These are phyloP conservation scores for Cercospora zeina DNA, from an alignment of 2,329 filamentous ascomycete species.

Conservation along the genomic window DNA sequence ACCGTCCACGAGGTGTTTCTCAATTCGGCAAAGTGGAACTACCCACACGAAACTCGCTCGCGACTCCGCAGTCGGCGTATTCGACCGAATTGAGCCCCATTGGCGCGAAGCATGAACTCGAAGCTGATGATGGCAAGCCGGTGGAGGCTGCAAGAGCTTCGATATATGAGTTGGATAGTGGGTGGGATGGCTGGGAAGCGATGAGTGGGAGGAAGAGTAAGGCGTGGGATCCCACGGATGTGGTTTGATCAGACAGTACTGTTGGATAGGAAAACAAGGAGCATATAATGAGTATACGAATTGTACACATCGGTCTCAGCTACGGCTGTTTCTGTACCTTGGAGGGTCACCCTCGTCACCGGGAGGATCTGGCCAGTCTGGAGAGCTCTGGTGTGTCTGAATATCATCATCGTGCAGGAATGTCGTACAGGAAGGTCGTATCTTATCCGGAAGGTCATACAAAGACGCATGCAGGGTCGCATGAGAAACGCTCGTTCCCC, in stretches of 20 bases:
- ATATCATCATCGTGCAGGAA: neutral
- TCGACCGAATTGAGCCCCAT: slow-evolving; percentile 16
- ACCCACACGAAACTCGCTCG: neutral
- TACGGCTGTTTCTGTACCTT: neutral
- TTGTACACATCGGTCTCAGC: neutral
- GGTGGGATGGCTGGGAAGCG: slow-evolving; percentile 21
- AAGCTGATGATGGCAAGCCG: slow-evolving; percentile 9
- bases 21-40: slow-evolving; percentile 21
- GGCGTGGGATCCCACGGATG: slow-evolving; percentile 21
- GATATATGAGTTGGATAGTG: slow-evolving; percentile 25
- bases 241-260: slow-evolving; percentile 7
- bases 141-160: slow-evolving; percentile 22
- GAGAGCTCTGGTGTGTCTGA: too few relatives aligned
- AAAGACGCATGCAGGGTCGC: neutral
- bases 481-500: neutral
- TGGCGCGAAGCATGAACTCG: slow-evolving; percentile 9
- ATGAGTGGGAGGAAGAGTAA: slow-evolving; percentile 22
- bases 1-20: neutral
- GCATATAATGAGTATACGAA: slow-evolving; percentile 15
- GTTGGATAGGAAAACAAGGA: neutral
- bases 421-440: too few relatives aligned
- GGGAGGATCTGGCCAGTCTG: too few relatives aligned
- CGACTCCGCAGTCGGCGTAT: neutral
- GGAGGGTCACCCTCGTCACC: too few relatives aligned
- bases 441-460: neutral